These are phyloP conservation scores for Cladosporium cucumerinum DNA, from an alignment of 2,329 filamentous ascomycete species.

Conservation along the genomic window DNA sequence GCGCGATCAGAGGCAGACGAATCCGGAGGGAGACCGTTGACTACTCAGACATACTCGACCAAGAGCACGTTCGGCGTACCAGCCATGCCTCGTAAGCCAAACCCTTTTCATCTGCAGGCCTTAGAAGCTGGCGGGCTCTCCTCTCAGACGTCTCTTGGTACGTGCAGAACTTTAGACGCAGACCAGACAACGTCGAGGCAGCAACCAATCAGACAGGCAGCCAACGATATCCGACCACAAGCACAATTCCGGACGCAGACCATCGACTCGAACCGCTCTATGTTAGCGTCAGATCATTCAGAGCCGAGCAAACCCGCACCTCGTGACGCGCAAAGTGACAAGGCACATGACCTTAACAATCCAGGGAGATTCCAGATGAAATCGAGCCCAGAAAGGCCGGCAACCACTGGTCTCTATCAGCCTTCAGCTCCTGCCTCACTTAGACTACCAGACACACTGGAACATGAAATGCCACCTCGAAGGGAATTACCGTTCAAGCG, in stretches of 20 bases:
- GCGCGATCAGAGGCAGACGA: conserved; percentile 16
- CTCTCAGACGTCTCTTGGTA: background rate
- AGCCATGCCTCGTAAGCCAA: background rate
- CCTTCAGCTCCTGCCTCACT: background rate
- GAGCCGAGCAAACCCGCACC: background rate
- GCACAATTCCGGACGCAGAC: background rate
- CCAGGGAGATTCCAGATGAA: background rate
- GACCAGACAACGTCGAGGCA: background rate
- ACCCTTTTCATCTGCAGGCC: conserved; percentile 17
- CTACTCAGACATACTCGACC: conserved; percentile 1
- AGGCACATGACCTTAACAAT: background rate
- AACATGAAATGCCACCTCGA: conserved; percentile 23
- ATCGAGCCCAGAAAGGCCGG: background rate
- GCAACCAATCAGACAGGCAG: background rate
- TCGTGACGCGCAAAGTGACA: background rate
- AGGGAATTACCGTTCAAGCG: conserved; percentile 33
- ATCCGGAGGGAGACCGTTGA: conserved; percentile 17
- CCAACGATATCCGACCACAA: background rate
- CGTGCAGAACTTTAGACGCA: background rate
- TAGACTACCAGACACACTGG: conserved; percentile 17
- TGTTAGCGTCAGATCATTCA: background rate
- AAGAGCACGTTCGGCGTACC: background rate
- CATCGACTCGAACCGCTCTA: background rate
- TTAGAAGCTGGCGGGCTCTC: conserved; percentile 19
- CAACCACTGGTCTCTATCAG: background rate